phyloP scores from a whole-genome alignment of 176 grass and related monocot species.

The Cenchrus purpureus region DNA sequence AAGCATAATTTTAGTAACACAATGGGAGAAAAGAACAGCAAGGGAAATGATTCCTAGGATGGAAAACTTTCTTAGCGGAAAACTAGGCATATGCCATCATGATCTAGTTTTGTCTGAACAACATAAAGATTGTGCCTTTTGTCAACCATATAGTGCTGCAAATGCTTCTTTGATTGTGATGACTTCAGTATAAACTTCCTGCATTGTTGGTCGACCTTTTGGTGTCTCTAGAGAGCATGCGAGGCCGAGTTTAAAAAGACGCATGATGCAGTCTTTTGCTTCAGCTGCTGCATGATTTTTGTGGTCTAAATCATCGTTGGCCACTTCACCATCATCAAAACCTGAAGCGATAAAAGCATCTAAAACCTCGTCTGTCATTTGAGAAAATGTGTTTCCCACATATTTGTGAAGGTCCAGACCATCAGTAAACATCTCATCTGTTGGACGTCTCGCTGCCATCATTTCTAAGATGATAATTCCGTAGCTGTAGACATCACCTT shows the following conservation, averaged over 20 bases:
- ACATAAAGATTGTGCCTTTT: neutral
- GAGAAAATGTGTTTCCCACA: slow-evolving; percentile 37
- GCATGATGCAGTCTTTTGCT: slow-evolving; percentile 20
- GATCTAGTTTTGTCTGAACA: neutral
- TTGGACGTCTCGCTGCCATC: slow-evolving; percentile 52
- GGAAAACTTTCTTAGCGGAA: neutral
- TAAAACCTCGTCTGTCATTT: slow-evolving; percentile 3
- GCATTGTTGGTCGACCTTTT: slow-evolving; percentile 52
- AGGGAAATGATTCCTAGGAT: neutral
- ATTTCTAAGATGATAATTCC: slow-evolving; percentile 62
- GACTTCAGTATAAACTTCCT: slow-evolving; percentile 46
- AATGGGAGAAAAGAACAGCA: neutral
- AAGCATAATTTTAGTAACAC: neutral
- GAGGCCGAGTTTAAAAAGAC: slow-evolving; percentile 48
- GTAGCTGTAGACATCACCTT: slow-evolving; percentile 64
- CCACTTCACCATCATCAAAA: neutral
- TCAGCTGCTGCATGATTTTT: neutral
- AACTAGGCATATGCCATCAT: neutral
- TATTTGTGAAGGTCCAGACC: slow-evolving; percentile 52
- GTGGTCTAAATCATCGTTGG: neutral
- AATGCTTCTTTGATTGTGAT: slow-evolving; percentile 29
- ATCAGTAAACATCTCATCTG: slow-evolving; percentile 49
- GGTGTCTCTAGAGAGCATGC: slow-evolving; percentile 40
- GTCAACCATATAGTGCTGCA: slow-evolving; percentile 4
- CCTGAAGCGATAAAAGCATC: slow-evolving; percentile 23